Conservation (phyloP, 345 rosid species). For the Boechera retrofracta region DNA sequence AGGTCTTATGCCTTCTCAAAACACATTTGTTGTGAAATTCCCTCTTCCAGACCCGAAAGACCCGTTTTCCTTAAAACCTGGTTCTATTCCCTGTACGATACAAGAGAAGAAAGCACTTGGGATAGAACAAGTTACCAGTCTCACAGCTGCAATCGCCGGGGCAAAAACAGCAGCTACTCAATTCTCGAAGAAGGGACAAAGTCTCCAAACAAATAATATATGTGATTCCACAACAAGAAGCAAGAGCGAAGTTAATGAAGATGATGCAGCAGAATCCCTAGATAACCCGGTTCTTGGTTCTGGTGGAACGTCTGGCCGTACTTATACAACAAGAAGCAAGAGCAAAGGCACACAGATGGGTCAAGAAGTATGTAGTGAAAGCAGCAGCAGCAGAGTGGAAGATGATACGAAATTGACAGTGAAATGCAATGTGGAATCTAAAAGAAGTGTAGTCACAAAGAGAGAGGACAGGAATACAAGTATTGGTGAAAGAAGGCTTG, state of each 20-base stretch:
- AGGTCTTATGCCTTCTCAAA: conserved; percentile 66
- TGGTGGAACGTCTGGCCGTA: background rate
- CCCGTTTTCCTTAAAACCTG: conserved; percentile 79
- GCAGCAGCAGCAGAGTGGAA: conserved; percentile 18
- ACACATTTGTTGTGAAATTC: conserved; percentile 66
- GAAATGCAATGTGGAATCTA: conserved; percentile 5
- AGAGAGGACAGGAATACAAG: conserved; percentile 33
- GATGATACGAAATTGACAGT: conserved; percentile 10
- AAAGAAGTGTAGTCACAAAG: conserved; percentile 24
- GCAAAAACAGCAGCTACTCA: conserved; percentile 88
- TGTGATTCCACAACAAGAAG: conserved; percentile 36
- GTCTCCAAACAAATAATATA: conserved; percentile 25
- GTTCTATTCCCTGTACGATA: conserved; percentile 51
- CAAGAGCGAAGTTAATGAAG: conserved; percentile 38
- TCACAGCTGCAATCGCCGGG: conserved; percentile 77
- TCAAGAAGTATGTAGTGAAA: conserved; percentile 31
- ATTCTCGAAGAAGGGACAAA: conserved; percentile 62
- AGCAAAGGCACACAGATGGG: background rate
- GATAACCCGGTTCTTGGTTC: conserved; percentile 37
- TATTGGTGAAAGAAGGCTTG: conserved; percentile 33
- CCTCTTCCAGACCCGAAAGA: conserved; percentile 74
- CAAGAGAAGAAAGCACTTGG: conserved; percentile 45
- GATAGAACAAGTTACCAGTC: conserved; percentile 57
- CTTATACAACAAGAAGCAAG: conserved; percentile 13
- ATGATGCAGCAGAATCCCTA: conserved; percentile 37